Base-by-base conservation (phyloP, 2,329 filamentous ascomycete species). In the Colletotrichum sansevieriae region DNA sequence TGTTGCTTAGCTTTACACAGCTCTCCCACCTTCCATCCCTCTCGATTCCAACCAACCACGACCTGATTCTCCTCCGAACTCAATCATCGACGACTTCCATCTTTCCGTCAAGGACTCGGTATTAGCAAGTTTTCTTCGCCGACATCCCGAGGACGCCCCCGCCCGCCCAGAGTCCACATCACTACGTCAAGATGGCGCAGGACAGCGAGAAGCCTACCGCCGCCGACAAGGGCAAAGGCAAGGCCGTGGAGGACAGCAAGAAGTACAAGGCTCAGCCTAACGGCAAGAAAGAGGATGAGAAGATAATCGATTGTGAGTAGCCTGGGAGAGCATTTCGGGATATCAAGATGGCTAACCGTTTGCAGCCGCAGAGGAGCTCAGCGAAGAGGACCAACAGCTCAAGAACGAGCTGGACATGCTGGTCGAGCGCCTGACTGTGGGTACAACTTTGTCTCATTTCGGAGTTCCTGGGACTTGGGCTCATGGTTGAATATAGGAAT, bases 381-480 rank as follows among this genome's bases (percentile, higher is more conserved):
- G 88, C 77, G 96, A 99, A 77, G 96, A 99, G 81, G 96, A 99
- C 74, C 95, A 98, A 83, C 95, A 98, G 85, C 90, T 99, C 77
- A 99, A 99, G 86, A 95, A 88, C 77, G 96, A 99, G 83, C 90
- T 99, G 71, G 96, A 99, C 74, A 97, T 98, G 95, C 89, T 99
- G 60, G 95, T 98, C 9, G 96, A 99, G 84, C 90, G 96, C 77
- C 86, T 99, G 87, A 92, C 92, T 80, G 94, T 97, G 84, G 76
- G 82, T 75, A 52, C 15, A 41, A 33, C 9, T 25, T 11, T 22
- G 5, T 39, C 8, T 3, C 37, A 43, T 44, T 2, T n/a, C 5
- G 7, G 10, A 13, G 2, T 9, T 4, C 8, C 1, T 22, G 35
- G 11, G 54, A 8, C 10, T 18, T n/a, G 54, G 25, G 57, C 54